Conservation (phyloP, 345 rosid species). For the Kandelia obovata region DNA sequence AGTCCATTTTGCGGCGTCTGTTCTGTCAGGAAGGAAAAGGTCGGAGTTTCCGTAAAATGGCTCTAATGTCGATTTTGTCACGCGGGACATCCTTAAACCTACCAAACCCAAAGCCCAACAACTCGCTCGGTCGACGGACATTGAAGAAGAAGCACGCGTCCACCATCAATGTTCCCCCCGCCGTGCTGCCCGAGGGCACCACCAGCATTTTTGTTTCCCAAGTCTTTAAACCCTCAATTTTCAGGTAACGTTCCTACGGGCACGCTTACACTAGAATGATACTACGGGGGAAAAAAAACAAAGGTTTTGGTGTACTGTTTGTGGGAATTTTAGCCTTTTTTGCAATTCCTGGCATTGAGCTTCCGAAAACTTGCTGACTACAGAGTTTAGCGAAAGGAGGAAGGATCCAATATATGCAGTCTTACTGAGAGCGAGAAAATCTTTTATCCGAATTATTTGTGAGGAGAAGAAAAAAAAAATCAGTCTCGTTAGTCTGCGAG, state of each 20-base stretch:
- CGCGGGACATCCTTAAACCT: slow-evolving; percentile 32
- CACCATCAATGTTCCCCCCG: slow-evolving; percentile 9
- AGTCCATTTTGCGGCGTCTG: no score
- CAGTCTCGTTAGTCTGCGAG: neutral
- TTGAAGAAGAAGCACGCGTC: slow-evolving; percentile 13
- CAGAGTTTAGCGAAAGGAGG: neutral
- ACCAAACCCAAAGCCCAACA: slow-evolving; percentile 18
- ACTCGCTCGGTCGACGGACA: slow-evolving; percentile 8
- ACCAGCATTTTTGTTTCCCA: slow-evolving; percentile 10
- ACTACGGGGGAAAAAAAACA: neutral
- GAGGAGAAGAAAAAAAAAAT: neutral
- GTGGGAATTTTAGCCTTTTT: no score
- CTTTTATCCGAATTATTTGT: neutral
- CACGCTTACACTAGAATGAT: neutral
- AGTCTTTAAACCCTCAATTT: slow-evolving; percentile 19
- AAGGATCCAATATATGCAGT: neutral
- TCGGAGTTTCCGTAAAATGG: slow-evolving; percentile 19
- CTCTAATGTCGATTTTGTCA: slow-evolving; percentile 30
- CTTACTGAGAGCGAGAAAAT: neutral
- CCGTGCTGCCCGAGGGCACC: slow-evolving; percentile 1
- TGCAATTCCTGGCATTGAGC: no score
- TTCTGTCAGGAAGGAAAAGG: no score
- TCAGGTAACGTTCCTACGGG: slow-evolving; percentile 28
- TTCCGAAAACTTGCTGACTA: no score
- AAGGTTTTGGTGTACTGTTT: neutral